These are phyloP conservation scores for Geotrichum histeridarum DNA, from an alignment of 1,139 yeast species.

Conservation along the genomic window DNA sequence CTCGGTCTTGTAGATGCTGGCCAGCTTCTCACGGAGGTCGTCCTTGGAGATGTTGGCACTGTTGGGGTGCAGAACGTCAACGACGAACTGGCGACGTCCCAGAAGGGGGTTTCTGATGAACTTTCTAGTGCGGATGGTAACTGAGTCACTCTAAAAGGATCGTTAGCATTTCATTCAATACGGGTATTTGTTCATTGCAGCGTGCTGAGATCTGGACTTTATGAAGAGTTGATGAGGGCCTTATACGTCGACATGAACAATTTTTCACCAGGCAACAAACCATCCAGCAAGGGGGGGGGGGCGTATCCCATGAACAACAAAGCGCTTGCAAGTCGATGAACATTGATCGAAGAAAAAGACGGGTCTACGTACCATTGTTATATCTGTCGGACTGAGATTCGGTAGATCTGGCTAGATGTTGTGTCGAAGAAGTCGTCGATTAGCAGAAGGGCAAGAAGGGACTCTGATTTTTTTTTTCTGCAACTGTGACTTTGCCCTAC, in stretches of 20 bases:
- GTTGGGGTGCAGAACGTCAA: conserved; percentile 99
- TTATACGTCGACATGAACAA: too few species aligned
- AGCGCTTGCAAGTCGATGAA: too few species aligned
- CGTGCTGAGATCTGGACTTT: too few species aligned
- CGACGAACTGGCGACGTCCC: conserved; percentile 99
- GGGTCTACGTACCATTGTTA: conserved; percentile 15
- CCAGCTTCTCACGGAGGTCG: conserved; percentile 96
- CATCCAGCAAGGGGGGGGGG: too few species aligned
- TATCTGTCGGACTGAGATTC: conserved; percentile 15
- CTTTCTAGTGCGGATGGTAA: conserved; percentile 99
- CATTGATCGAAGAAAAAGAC: too few species aligned
- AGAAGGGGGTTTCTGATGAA: conserved; percentile 99
- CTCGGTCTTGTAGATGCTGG: conserved; percentile 95
- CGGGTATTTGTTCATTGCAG: not conserved
- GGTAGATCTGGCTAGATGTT: conserved; percentile 16
- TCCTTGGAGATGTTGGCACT: conserved; percentile 99
- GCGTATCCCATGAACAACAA: too few species aligned
- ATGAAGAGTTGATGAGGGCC: too few species aligned
- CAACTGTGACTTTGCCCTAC: not conserved
- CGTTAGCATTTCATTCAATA: conserved; percentile 1
- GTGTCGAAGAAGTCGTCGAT: conserved; percentile 18
- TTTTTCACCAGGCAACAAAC: too few species aligned
- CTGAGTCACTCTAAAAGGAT: conserved; percentile 78
- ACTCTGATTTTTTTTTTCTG: conserved; percentile 11
- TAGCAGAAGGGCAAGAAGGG: conserved; percentile 11